Evolutionary conservation across 805 yeast species (phyloP).

Genomic region (Danielia reshetovae): DNA sequence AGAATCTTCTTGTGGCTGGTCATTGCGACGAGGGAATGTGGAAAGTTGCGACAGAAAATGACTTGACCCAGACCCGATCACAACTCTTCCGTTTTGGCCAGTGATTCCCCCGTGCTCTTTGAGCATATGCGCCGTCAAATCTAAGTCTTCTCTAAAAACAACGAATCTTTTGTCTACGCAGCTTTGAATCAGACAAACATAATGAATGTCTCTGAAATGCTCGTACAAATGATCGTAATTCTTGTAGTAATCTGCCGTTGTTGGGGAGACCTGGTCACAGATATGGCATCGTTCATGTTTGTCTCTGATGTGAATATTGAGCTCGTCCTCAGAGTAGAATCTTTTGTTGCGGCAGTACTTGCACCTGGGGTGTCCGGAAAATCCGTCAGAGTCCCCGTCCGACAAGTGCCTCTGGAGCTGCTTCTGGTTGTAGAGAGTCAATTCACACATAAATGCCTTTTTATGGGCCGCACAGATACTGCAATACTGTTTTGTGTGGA

Average conservation of each 20-base stretch:
- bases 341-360: conserved; percentile 68
- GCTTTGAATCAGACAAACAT: conserved; percentile 65
- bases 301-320: conserved; percentile 75
- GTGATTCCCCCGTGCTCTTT: conserved; percentile 69
- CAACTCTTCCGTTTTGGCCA: conserved; percentile 40
- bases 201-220: conserved; percentile 76
- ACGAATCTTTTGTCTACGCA: conserved; percentile 91
- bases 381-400: conserved; percentile 71
- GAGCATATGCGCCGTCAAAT: conserved; percentile 82
- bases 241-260: conserved; percentile 55
- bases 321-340: conserved; percentile 86
- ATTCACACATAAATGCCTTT: conserved; percentile 71
- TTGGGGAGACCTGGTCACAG: conserved; percentile 74
- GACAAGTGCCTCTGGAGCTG: conserved; percentile 67
- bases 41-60: conserved; percentile 60
- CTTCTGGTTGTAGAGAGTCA: conserved; percentile 54
- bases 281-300: conserved; percentile 85
- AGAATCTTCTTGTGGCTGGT: conserved; percentile 26
- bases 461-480: conserved; percentile 74
- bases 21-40: conserved; percentile 44
- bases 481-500: conserved; percentile 66
- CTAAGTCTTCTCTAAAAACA: conserved; percentile 83
- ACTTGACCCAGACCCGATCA: conserved; percentile 34
- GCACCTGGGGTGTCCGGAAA: conserved; percentile 87
- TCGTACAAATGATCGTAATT: conserved; percentile 69